phyloP scores from a whole-genome alignment of 768 basidiomycete genomes.

The Boletus sp. region DNA sequence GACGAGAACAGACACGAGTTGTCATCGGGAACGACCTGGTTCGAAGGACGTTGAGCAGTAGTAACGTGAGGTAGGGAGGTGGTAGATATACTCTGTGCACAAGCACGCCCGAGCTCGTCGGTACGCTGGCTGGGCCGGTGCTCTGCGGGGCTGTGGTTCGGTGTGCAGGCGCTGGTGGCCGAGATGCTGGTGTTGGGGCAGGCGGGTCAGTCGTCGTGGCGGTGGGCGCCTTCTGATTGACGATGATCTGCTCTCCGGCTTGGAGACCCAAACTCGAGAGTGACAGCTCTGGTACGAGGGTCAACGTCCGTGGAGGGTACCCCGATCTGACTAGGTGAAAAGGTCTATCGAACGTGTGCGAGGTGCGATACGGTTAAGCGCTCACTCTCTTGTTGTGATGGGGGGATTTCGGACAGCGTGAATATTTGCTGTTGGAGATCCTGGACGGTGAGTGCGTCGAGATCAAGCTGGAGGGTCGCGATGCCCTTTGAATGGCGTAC shows the following conservation, averaged over 20 bases:
- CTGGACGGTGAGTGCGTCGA: slow-evolving; percentile 60
- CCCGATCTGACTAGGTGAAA: slow-evolving; percentile 63
- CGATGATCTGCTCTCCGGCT: slow-evolving; percentile 83
- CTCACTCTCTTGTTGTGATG: slow-evolving; percentile 77
- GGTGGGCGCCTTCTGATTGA: slow-evolving; percentile 42
- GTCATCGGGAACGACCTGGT: slow-evolving; percentile 89
- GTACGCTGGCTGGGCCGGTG: slow-evolving; percentile 54
- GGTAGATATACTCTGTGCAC: slow-evolving; percentile 58
- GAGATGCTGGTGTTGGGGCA: slow-evolving; percentile 8
- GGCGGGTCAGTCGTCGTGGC: slow-evolving; percentile 7
- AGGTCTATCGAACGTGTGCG: neutral
- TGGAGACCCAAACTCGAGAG: slow-evolving; percentile 73
- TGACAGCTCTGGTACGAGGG: slow-evolving; percentile 69
- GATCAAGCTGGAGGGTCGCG: slow-evolving; percentile 67
- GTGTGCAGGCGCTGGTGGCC: slow-evolving; percentile 13
- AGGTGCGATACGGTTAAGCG: slow-evolving; percentile 9
- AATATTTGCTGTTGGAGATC: slow-evolving; percentile 76
- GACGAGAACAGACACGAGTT: slow-evolving; percentile 94
- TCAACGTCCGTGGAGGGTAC: slow-evolving; percentile 78
- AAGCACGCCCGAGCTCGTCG: slow-evolving; percentile 60
- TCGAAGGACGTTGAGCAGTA: neutral
- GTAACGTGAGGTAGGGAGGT: slow-evolving; percentile 1
- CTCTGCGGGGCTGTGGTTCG: slow-evolving; percentile 13
- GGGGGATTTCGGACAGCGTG: slow-evolving; percentile 61
- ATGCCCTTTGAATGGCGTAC: slow-evolving; percentile 85